Evolutionary conservation across 2,329 filamentous ascomycete genomes (phyloP).

Genomic region (Clonostachys rhizophaga): DNA sequence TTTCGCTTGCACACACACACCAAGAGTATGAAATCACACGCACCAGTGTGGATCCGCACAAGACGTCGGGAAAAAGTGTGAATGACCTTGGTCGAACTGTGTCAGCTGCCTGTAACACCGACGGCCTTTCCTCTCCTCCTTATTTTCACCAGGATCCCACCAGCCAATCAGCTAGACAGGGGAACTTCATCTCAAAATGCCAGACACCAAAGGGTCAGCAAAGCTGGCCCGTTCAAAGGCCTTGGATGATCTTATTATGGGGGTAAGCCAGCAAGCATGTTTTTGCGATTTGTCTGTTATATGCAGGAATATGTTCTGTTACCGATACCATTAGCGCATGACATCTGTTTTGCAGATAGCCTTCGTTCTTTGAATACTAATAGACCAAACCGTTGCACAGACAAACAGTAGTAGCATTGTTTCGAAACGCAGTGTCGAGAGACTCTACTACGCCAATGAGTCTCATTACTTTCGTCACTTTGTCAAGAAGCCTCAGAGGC

Average conservation of each 20-base stretch:
- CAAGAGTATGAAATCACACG: too few species aligned
- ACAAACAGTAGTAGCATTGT: slow-evolving; percentile 92
- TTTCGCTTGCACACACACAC: too few species aligned
- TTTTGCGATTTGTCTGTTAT: not conserved
- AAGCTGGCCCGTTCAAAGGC: slow-evolving; percentile 15
- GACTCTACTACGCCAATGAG: slow-evolving; percentile 72
- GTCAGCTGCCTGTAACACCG: too few species aligned
- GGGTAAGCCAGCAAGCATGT: slow-evolving; percentile 30
- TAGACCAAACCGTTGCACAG: slow-evolving; percentile 13
- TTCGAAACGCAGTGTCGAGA: slow-evolving; percentile 90
- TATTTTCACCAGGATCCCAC: too few species aligned
- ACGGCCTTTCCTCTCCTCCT: too few species aligned
- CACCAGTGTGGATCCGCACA: too few species aligned
- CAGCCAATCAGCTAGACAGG: too few species aligned
- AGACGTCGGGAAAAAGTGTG: too few species aligned
- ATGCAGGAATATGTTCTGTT: not conserved
- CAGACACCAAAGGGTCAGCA: too few species aligned
- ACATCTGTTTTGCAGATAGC: not conserved
- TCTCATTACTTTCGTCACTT: slow-evolving; percentile 86
- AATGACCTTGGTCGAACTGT: too few species aligned
- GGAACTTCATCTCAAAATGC: too few species aligned
- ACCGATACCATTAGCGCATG: not conserved
- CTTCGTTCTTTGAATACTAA: not conserved
- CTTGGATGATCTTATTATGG: slow-evolving; percentile 50
- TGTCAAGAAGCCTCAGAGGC: slow-evolving; percentile 75